Evolutionary conservation across 1,284 basidiomycete genomes (phyloP), one percentile per base, ranked within the genome.

Genomic region (Xerocomus nothofagi): DNA sequence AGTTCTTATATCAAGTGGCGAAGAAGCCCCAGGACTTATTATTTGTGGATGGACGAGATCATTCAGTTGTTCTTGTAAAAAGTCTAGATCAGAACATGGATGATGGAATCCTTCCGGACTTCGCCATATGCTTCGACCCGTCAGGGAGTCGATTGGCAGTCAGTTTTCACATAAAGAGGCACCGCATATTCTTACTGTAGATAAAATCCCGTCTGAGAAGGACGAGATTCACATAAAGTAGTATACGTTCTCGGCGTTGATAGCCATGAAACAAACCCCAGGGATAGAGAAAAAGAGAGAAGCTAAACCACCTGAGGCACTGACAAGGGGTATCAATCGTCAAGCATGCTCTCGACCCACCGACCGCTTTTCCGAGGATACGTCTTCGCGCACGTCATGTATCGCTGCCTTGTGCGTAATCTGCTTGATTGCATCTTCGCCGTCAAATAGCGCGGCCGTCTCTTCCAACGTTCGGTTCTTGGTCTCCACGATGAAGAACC

Each of bases 381-480:
- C 34, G 9, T 73, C 66, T 18, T 70, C 65, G 32, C 51, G 59
- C 38, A 62, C 51, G 6, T 68, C 68, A 12, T 47, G 46, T 4
- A 18, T 41, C 40, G 33, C 43, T 20, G 63, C 68, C 44, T 53
- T 59, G 26, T 61, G 55, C 27, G 69, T 66, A 42, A 84, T 74
- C 48, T 74, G 66, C 17, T 74, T 66, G 18, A 69, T 61, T 39
- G 71, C 78, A 1, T 79, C 78, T 18, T 80, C 77, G 43, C 84
- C 85, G 52, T 88, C 86, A 71, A 88, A 88, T 23, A 88, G 63
- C 17, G 78, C 83, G 2, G 84, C 81, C 4, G 85, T 87, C 71
- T 90, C 86, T 65, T 90, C 87, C 56, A 90, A 75, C 15, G 84
- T 82, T 46, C 76, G 79, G 63, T 78, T 74, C 73, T 81, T 86